Base-by-base conservation (phyloP, 306 rosid species). In the Begonia masoniana region DNA sequence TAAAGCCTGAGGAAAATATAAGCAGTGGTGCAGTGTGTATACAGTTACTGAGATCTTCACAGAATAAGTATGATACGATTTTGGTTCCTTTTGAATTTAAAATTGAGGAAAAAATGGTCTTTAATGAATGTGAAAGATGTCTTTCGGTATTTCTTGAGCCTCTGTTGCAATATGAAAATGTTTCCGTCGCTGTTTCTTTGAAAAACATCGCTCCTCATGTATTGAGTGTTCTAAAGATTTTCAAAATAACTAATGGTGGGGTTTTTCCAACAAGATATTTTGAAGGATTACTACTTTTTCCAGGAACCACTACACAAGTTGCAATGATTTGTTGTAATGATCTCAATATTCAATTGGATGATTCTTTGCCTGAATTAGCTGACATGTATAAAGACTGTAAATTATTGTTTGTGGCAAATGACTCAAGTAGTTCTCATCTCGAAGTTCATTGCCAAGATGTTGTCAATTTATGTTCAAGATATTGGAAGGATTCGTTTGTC, bases 11-110 rank as follows among this genome's bases (percentile, higher is more conserved):
- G 21, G 99, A 88, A 51, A 91, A 69, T 67, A 47, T 91, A 24
- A 31, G 39, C 39, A 51, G 61, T 56, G 97, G 96, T 50, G 91
- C 86, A 58, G 61, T 91, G 75, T 86, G 86, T 75, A 61, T 91
- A 76, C 83, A 68, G 74, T 66, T 91, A 70, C 61, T 70, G 41
- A 79, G 88, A 65, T 62, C 88, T 49, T 91, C 92, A 36, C 74
- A 82, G 64, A 81, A 78, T 59, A 67, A 68, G 66, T 65, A 73
- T 52, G 94, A 91, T 58, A 80, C 74, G 26, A 55, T 91, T 70
- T 63, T 82, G 70, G 78, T 91, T 68, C 94, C 96, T 56, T 72
- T 91, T 65, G 94, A 86, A 78, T 95, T 79, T 43, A 79, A 82
- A 71, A 60, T 77, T 23, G 74, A 68, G 50, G 64, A 68, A 54